These are phyloP conservation scores for Globisporangium heterothallicum DNA, from an alignment of 352 stramenopile genomes.

Conservation along the genomic window DNA sequence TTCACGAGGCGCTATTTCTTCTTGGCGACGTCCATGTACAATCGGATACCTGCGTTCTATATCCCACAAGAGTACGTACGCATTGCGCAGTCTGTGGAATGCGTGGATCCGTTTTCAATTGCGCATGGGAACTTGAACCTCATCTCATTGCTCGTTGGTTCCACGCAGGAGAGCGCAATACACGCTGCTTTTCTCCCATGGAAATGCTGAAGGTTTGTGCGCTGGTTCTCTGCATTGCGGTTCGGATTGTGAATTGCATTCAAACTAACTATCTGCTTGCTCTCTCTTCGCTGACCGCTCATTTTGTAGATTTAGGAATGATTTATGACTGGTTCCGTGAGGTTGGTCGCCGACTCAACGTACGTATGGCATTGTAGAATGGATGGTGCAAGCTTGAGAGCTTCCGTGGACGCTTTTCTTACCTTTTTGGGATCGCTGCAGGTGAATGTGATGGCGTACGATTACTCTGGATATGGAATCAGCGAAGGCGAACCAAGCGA, in stretches of 20 bases:
- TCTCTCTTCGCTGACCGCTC: neutral
- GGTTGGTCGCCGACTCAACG: slow-evolving; percentile 72
- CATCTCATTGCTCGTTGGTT: no score
- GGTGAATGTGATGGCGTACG: slow-evolving; percentile 88
- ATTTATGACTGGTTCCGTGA: slow-evolving; percentile 97
- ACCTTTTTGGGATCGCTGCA: no score
- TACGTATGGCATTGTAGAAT: no score
- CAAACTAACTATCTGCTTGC: no score
- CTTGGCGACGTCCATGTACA: slow-evolving; percentile 84
- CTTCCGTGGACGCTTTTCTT: no score
- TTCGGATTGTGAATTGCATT: no score
- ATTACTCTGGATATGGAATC: slow-evolving; percentile 98
- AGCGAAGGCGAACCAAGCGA: slow-evolving; percentile 90
- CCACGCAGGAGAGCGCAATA: slow-evolving; percentile 82
- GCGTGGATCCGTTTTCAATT: no score
- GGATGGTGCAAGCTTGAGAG: no score
- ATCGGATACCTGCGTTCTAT: slow-evolving; percentile 94
- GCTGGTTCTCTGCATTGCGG: neutral
- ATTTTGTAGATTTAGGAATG: slow-evolving; percentile 89
- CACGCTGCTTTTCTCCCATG: slow-evolving; percentile 96
- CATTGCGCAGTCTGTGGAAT: neutral
- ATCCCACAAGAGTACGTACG: slow-evolving; percentile 82
- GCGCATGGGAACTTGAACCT: no score
- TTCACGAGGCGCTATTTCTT: slow-evolving; percentile 91
- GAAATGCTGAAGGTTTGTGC: slow-evolving; percentile 91